Evolutionary conservation across 2,329 filamentous ascomycete species (phyloP).

Genomic region (Pseudogymnoascus sp.): DNA sequence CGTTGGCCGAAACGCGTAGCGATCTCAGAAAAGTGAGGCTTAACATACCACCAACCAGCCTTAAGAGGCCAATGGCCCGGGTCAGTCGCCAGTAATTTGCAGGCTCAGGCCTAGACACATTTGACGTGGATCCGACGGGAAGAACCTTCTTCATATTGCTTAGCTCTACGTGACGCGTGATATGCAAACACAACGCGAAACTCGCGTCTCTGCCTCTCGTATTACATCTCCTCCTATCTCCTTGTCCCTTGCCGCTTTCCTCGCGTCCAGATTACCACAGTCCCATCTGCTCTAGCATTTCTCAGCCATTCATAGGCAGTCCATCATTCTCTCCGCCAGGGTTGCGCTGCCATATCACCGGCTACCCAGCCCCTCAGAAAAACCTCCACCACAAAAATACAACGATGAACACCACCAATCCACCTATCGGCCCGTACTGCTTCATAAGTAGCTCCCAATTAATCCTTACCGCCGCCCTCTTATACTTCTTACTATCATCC

Average conservation of each 20-base stretch:
- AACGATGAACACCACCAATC: conserved; percentile 70
- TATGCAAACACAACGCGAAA: neutral
- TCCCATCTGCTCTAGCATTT: neutral
- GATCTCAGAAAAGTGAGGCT: neutral
- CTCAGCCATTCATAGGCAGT: neutral
- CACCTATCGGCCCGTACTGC: conserved; percentile 90
- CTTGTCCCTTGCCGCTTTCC: neutral
- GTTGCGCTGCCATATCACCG: neutral
- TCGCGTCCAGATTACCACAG: neutral
- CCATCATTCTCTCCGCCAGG: neutral
- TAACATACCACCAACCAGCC: neutral
- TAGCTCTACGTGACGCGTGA: neutral
- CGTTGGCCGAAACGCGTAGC: neutral
- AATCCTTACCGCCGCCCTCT: conserved; percentile 83
- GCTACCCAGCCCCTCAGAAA: conserved; percentile 47
- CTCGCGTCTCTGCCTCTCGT: neutral
- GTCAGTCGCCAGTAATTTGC: neutral
- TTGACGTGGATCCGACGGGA: neutral
- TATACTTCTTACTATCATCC: conserved; percentile 93
- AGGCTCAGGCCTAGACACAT: neutral
- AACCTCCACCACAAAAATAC: conserved; percentile 90
- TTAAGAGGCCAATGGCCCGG: neutral
- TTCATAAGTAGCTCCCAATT: conserved; percentile 97
- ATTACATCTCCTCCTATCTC: neutral
- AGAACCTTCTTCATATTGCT: neutral